Evolutionary conservation across 345 rosid species (phyloP).

Genomic region (Capsella bursapastoris): DNA sequence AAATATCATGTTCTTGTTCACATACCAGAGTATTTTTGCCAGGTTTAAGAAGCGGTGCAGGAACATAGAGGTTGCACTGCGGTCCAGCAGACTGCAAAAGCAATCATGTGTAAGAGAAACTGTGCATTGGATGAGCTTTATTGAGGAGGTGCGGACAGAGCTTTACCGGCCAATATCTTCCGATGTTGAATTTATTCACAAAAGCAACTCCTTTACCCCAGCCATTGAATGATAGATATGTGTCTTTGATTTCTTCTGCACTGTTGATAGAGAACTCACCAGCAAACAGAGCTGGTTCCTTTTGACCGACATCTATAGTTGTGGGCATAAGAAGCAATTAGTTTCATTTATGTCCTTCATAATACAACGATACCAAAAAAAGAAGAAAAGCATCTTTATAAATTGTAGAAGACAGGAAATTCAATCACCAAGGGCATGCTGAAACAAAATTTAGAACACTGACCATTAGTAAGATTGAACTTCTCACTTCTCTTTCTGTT

Average conservation of each 20-base stretch:
- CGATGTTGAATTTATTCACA: conserved; percentile 78
- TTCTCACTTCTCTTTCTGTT: conserved; percentile 37
- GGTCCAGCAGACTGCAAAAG: conserved; percentile 79
- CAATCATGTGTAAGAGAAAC: conserved; percentile 1
- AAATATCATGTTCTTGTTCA: conserved; percentile 8
- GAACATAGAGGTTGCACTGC: conserved; percentile 82
- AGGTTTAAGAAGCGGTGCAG: conserved; percentile 70
- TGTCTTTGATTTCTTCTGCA: conserved; percentile 60
- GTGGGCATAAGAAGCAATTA: neutral
- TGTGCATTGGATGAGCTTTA: neutral
- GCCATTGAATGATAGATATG: conserved; percentile 75
- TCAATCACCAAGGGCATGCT: conserved; percentile 1
- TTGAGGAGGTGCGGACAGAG: neutral
- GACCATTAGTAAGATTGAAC: conserved; percentile 48
- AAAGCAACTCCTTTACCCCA: conserved; percentile 90
- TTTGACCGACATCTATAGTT: conserved; percentile 54
- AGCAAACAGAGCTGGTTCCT: conserved; percentile 69
- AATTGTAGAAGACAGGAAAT: neutral
- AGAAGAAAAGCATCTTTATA: neutral
- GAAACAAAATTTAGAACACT: neutral
- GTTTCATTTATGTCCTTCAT: conserved; percentile 6
- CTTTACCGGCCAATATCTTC: conserved; percentile 94
- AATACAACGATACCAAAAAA: neutral
- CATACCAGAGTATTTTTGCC: conserved; percentile 74
- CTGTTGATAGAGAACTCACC: conserved; percentile 61